phyloP scores from a whole-genome alignment of 2,329 filamentous ascomycete species.

The Daldinia sp. region DNA sequence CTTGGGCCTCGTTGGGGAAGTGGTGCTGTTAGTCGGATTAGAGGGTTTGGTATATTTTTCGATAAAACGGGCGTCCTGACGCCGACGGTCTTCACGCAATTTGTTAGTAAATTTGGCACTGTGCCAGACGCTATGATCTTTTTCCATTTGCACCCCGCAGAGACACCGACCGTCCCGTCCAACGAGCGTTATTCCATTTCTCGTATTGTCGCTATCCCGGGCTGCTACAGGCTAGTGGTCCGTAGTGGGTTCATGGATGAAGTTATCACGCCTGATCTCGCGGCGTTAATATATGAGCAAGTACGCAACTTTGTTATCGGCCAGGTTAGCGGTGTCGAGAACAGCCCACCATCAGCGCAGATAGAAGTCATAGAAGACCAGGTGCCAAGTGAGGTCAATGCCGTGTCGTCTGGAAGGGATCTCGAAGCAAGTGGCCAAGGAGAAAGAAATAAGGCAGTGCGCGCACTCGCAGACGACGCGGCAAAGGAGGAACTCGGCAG shows the following conservation, averaged over 20 bases:
- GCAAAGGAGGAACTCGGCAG: conserved; percentile 52
- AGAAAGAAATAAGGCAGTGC: not conserved
- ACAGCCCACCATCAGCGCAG: conserved; percentile 9
- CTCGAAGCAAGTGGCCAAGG: not conserved
- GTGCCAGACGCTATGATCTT: conserved; percentile 75
- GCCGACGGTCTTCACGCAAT: conserved; percentile 75
- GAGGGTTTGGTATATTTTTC: conserved; percentile 76
- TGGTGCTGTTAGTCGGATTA: conserved; percentile 56
- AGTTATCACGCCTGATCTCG: conserved; percentile 71
- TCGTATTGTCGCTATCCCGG: conserved; percentile 58
- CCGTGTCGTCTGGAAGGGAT: not conserved
- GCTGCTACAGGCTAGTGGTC: conserved; percentile 73
- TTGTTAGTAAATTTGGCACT: conserved; percentile 74
- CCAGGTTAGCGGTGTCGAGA: conserved; percentile 36
- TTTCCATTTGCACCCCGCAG: conserved; percentile 74
- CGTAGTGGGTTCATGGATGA: conserved; percentile 79
- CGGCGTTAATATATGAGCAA: conserved; percentile 65
- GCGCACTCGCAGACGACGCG: conserved; percentile 41
- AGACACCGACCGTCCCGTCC: conserved; percentile 62
- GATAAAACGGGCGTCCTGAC: conserved; percentile 75
- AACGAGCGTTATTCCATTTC: conserved; percentile 58
- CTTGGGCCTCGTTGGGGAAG: conserved; percentile 53
- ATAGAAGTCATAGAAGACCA: conserved; percentile 12
- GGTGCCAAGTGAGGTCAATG: not conserved
- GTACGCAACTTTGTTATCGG: conserved; percentile 60